Base-by-base conservation (phyloP, 208 protist genomes). In the Trypanosoma scelopori region DNA sequence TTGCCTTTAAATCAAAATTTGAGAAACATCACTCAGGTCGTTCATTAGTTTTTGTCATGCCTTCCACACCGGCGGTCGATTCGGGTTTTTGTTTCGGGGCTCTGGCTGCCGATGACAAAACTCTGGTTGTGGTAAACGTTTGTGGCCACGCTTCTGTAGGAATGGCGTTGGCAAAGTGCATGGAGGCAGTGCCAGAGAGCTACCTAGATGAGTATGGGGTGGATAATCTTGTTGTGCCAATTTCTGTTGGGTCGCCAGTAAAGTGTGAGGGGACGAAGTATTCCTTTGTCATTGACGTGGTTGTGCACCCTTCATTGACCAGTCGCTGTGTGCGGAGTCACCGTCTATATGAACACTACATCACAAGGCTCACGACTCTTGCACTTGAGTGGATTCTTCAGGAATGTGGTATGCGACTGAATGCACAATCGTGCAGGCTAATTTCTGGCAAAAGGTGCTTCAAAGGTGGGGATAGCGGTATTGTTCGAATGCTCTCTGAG, bases 201-300 rank as follows among this genome's bases (percentile, higher is more conserved):
- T 91, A 90, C 50, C 43, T 95, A 20, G 90, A 92, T 64, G 66
- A 86, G 28, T 74, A 84, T 48, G 90, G 90, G 15, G 30, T 95
- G 1, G 90, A 95, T 67, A 93, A 95, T 66, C 71, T 95, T 5
- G 82, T 95, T 59, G 72, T 95, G 47, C 90, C 90, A 20, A 93
- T 95, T 55, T 86, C 84, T 25, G 87, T 95, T 15, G 78, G 83
- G 16, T 53, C 79, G 27, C 76, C 84, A 25, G 16, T 35, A 48
- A 65, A 73, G 37, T 66, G 57, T 42, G 15, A 64, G 27, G 46
- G 28, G 15, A 57, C 56, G 9, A 68, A 78, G 9, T 80, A 76
- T 67, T 28, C 50, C 18, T 90, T 77, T 55, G 73, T 61, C 27
- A 68, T 93, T 16, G 84, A 96, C 65, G 90, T 96, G 18, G 81